These are phyloP conservation scores for Neocallimastix lanati DNA, from an alignment of 192 early-diverging fungal genomes.

Conservation along the genomic window DNA sequence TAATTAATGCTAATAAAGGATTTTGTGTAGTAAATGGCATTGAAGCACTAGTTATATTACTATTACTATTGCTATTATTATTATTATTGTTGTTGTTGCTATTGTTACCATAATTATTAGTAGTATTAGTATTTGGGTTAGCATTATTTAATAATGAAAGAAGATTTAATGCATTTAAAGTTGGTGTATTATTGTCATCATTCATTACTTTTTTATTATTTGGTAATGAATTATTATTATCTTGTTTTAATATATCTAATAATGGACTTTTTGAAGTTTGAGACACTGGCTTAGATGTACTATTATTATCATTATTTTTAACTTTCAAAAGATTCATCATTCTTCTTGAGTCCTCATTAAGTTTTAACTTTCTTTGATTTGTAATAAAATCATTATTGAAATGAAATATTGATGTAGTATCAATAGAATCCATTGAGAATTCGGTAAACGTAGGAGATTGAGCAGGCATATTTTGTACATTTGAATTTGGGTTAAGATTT, in stretches of 20 bases:
- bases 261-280: neutral
- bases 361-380: neutral
- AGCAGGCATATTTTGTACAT: neutral
- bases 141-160: neutral
- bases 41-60: no score
- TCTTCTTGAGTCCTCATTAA: neutral
- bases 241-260: neutral
- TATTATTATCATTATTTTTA: neutral
- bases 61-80: neutral
- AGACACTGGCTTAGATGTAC: neutral
- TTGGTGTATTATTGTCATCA: neutral
- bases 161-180: neutral
- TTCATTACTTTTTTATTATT: no score
- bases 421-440: neutral
- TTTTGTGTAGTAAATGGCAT: neutral
- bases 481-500: neutral
- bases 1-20: neutral
- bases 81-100: neutral
- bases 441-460: neutral
- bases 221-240: neutral
- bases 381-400: neutral
- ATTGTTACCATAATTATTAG: neutral
- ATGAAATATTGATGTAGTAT: neutral
- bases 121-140: no score
- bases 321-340: neutral